These are phyloP conservation scores for Erodium texanum DNA, from an alignment of 441 rosid genomes.

Conservation along the genomic window DNA sequence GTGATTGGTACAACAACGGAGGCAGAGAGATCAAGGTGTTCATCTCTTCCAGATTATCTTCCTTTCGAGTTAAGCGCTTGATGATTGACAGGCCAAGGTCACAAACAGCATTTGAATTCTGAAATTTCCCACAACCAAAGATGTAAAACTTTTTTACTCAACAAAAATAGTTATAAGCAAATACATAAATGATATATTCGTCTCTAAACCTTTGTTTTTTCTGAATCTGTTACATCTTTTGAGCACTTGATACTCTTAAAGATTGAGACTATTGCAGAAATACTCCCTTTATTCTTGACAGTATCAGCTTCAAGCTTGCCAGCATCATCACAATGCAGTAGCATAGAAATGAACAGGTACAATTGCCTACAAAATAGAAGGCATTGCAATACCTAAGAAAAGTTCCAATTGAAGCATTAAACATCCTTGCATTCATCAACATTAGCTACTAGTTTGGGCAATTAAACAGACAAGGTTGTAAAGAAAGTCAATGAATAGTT, in stretches of 20 bases:
- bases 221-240: conserved; percentile 61
- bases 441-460: neutral
- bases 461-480: neutral
- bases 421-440: too few relatives aligned
- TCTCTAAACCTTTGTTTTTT: conserved; percentile 66
- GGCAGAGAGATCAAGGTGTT: conserved; percentile 51
- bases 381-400: neutral
- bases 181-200: conserved; percentile 8
- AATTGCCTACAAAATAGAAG: conserved; percentile 53
- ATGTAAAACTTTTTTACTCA: conserved; percentile 18
- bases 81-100: conserved; percentile 76
- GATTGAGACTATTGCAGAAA: conserved; percentile 46
- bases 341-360: conserved; percentile 57
- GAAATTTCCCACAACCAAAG: conserved; percentile 25
- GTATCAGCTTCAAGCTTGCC: conserved; percentile 53
- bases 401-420: neutral
- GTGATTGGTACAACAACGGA: conserved; percentile 47
- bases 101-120: conserved; percentile 88
- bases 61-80: conserved; percentile 51
- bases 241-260: conserved; percentile 64
- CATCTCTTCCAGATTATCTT: conserved; percentile 34
- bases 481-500: neutral
- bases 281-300: conserved; percentile 52
- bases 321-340: conserved; percentile 82
- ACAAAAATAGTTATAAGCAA: too few relatives aligned